Conservation (phyloP, 2,329 filamentous ascomycete genomes). For the Teratosphaeria pseudoeucalypti region DNA sequence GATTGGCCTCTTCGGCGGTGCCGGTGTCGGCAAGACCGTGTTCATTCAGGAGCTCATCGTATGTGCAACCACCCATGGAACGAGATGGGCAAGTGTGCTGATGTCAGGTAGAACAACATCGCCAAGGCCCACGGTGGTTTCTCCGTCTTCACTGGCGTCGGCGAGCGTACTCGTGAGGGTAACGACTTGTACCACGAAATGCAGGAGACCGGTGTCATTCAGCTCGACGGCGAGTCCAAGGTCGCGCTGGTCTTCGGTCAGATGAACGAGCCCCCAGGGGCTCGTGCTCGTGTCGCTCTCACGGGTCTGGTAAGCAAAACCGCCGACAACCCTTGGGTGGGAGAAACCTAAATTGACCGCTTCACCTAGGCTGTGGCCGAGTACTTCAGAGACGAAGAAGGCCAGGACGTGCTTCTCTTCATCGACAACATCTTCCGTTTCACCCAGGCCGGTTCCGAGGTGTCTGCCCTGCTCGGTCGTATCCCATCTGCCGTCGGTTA, state of each 20-base stretch:
- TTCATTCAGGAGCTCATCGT: constrained; percentile 99
- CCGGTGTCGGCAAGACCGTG: constrained; percentile 99
- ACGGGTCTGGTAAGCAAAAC: constrained; percentile 47
- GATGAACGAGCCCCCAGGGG: constrained; percentile 99
- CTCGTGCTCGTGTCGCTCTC: constrained; percentile 98
- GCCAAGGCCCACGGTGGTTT: constrained; percentile 99
- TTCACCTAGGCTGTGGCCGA: constrained; percentile 46
- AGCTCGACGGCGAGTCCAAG: constrained; percentile 99
- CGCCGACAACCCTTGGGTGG: neutral
- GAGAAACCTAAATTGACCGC: neutral
- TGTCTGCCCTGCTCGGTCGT: constrained; percentile 98
- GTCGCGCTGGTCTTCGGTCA: constrained; percentile 99
- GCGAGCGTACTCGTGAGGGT: constrained; percentile 99
- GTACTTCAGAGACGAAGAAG: constrained; percentile 61
- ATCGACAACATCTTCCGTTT: constrained; percentile 99
- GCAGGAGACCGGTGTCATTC: constrained; percentile 99
- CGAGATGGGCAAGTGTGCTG: constrained; percentile 16
- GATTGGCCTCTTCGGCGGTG: constrained; percentile 99
- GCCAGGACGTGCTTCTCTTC: constrained; percentile 97
- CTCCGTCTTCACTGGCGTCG: constrained; percentile 99
- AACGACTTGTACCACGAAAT: constrained; percentile 99
- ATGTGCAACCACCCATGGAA: constrained; percentile 25
- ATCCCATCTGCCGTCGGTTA: constrained; percentile 99
- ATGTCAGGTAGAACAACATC: constrained; percentile 77
- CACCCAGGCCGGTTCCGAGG: constrained; percentile 98